phyloP scores from a whole-genome alignment of 2,329 filamentous ascomycete genomes.

The Trichoderma pleuroti region DNA sequence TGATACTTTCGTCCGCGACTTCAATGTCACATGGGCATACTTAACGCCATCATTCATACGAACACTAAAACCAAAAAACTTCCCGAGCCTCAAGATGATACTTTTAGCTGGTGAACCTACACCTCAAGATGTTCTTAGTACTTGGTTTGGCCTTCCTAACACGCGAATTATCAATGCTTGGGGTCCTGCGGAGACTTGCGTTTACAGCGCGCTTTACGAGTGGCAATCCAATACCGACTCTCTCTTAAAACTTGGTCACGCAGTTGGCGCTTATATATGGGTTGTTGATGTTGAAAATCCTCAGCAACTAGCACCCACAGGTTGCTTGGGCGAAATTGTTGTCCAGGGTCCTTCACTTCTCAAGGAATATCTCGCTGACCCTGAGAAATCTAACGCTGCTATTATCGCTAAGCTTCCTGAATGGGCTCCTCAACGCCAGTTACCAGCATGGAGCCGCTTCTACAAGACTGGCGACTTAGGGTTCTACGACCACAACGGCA shows the following conservation, averaged over 20 bases:
- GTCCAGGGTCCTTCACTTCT: conserved; percentile 16
- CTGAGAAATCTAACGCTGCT: conserved; percentile 1
- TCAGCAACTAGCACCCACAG: conserved; percentile 14
- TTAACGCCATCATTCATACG: conserved; percentile 14
- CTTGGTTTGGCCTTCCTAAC: conserved; percentile 16
- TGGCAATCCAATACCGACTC: conserved; percentile 12
- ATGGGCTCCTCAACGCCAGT: conserved; percentile 1
- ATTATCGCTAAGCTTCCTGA: neutral
- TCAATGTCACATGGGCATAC: conserved; percentile 16
- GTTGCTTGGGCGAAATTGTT: conserved; percentile 17
- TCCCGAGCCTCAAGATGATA: conserved; percentile 4
- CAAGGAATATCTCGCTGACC: conserved; percentile 14
- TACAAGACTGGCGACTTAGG: conserved; percentile 50
- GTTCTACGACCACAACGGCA: conserved; percentile 38
- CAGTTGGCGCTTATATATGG: conserved; percentile 1
- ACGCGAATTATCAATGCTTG: conserved; percentile 21
- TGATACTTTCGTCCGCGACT: conserved; percentile 1
- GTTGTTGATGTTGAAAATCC: conserved; percentile 15
- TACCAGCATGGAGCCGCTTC: conserved; percentile 20
- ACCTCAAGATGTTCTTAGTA: conserved; percentile 7
- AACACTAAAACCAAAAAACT: neutral
- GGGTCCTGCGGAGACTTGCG: conserved; percentile 22
- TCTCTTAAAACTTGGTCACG: conserved; percentile 2
- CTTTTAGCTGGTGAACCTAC: conserved; percentile 19
- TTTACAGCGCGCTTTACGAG: neutral